phyloP scores from a whole-genome alignment of 139 green algal genomes.

The Chlorella vulgaris region DNA sequence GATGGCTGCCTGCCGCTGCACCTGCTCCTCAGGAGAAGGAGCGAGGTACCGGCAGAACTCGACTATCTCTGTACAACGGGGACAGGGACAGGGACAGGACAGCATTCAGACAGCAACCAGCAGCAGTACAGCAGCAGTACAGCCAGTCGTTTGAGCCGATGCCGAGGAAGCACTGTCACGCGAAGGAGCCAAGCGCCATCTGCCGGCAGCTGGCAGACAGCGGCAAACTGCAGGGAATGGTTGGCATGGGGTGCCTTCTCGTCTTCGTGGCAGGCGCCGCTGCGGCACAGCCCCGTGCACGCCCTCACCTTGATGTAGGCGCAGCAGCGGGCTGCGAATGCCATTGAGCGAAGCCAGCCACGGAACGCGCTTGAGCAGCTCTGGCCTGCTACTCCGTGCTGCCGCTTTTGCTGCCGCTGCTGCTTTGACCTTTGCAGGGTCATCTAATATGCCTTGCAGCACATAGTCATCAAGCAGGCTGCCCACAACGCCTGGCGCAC shows the following conservation, averaged over 20 bases:
- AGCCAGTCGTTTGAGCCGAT: no score
- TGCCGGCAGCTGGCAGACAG: no score
- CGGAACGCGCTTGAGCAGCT: slow-evolving; percentile 23
- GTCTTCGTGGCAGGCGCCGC: no score
- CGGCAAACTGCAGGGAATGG: no score
- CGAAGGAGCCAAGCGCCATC: no score
- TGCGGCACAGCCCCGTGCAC: no score
- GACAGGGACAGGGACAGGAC: not conserved
- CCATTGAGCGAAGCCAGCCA: slow-evolving; percentile 29
- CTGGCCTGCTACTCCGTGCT: not conserved
- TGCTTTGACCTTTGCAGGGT: not conserved
- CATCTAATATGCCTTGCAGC: slow-evolving; percentile 18
- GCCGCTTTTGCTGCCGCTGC: not conserved
- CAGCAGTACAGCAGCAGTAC: no score
- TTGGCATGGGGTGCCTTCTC: no score
- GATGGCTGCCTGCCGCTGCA: slow-evolving; percentile 53
- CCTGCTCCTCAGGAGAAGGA: slow-evolving; percentile 69
- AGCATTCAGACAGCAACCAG: no score
- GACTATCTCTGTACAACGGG: slow-evolving; percentile 69
- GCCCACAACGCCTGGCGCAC: not conserved
- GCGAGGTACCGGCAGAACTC: slow-evolving; percentile 74
- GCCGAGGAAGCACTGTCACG: no score
- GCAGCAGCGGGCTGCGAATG: slow-evolving; percentile 55
- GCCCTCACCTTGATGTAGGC: slow-evolving; percentile 63
- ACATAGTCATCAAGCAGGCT: slow-evolving; percentile 30